phyloP scores from a whole-genome alignment of 2,329 filamentous ascomycete genomes.

The Podosphaera fusca region DNA sequence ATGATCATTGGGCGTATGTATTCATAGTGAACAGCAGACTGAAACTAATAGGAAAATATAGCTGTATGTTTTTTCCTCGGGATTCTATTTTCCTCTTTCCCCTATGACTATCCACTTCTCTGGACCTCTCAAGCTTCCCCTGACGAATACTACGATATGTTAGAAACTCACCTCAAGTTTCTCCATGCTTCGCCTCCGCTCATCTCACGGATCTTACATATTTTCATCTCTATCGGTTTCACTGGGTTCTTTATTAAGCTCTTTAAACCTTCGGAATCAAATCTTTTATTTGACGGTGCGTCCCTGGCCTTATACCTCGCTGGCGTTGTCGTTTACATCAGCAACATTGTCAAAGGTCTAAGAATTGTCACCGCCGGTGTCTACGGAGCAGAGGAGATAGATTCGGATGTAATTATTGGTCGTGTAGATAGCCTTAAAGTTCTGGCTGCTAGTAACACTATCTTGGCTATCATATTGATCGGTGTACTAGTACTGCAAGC shows the following conservation, averaged over 20 bases:
- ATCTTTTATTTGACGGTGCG: conserved; percentile 78
- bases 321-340: conserved; percentile 76
- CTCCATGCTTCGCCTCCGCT: conserved; percentile 78
- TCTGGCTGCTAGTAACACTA: conserved; percentile 83
- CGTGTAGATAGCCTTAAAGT: conserved; percentile 82
- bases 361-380: conserved; percentile 54
- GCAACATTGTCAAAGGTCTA: conserved; percentile 91
- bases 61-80: conserved; percentile 94
- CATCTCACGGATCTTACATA: conserved; percentile 81
- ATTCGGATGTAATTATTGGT: conserved; percentile 42
- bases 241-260: conserved; percentile 83
- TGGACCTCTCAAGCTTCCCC: conserved; percentile 47
- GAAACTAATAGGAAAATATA: conserved; percentile 17
- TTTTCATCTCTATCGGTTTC: conserved; percentile 71
- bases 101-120: conserved; percentile 82
- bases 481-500: conserved; percentile 85
- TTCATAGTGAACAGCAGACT: conserved; percentile 4
- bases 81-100: conserved; percentile 87
- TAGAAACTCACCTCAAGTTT: conserved; percentile 78
- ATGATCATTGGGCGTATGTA: conserved; percentile 73
- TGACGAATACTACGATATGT: conserved; percentile 52
- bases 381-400: conserved; percentile 20
- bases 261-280: conserved; percentile 79
- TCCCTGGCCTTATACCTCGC: conserved; percentile 55
- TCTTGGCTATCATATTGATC: conserved; percentile 74